Evolutionary conservation across 31 red algal species (phyloP).

Genomic region (Porphyra umbilicalis): DNA sequence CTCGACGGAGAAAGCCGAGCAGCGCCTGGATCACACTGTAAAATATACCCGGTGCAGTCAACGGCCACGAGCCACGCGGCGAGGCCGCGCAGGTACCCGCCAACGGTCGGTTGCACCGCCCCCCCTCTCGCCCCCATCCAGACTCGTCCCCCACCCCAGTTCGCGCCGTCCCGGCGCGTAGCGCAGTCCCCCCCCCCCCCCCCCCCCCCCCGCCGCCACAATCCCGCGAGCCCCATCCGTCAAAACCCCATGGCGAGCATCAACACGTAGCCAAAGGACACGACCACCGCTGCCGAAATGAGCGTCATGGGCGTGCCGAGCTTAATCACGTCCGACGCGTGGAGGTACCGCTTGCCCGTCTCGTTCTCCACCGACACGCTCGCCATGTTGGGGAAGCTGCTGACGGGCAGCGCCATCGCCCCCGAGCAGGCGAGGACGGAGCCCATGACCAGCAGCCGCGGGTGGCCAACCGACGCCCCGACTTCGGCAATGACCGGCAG

Average conservation of each 20-base stretch:
- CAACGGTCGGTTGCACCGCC: too few species aligned
- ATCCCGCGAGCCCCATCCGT: too few species aligned
- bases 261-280: constrained; percentile 35
- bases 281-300: constrained; percentile 16
- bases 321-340: constrained; percentile 40
- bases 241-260: constrained; percentile 37
- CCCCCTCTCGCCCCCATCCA: too few species aligned
- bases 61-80: too few species aligned
- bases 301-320: constrained; percentile 63
- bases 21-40: too few species aligned
- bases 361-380: constrained; percentile 74
- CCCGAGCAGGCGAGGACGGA: constrained; percentile 79
- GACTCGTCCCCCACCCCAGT: too few species aligned
- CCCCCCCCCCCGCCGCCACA: too few species aligned
- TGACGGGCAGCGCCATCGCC: constrained; percentile 85
- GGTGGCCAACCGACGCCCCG: constrained; percentile 66
- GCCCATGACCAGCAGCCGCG: constrained; percentile 76
- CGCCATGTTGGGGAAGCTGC: constrained; percentile 89
- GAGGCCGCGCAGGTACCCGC: too few species aligned
- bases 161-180: too few species aligned
- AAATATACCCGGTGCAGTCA: too few species aligned
- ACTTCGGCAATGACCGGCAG: constrained; percentile 78
- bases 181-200: too few species aligned
- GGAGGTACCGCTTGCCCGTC: constrained; percentile 62
- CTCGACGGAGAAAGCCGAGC: too few species aligned